Base-by-base conservation (phyloP, 140 eudicot species). In the Flaveria floridana region DNA sequence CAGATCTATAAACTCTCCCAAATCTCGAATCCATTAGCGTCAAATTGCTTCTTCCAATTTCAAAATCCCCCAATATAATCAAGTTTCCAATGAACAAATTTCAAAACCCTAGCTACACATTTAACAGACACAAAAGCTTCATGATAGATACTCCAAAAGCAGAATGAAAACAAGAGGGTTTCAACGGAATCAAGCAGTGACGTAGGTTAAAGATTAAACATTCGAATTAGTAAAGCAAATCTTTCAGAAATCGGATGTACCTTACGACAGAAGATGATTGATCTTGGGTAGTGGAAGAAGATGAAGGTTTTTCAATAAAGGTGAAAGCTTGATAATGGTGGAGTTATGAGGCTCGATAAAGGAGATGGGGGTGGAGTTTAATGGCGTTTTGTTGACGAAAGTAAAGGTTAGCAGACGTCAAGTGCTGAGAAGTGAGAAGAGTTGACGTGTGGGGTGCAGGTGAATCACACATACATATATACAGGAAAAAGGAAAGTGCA, bases 1-100 rank as follows among this genome's bases (percentile, higher is more conserved):
- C 39, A n/a, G 87, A 79, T 74, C 71, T 55, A 64, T 62, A 78
- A 59, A 68, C 41, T 56, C 84, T 82, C 28, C 72, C 73, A 72
- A 78, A 68, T 37, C 84, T 53, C 15, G 89, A 86, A 88, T 88
- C 95, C 97, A 91, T 91, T 48, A 20, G 20, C 26, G 13, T 1
- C 65, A 8, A 67, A 3, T 61, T 68, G 6, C 6, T 14, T 21
- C 58, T 15, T 61, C 30, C 62, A 74, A 34, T 7, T 18, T 47
- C 65, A n/a, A 20, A 1, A n/a, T 30, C 70, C n/a, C 44, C 4
- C 50, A 44, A 44, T 44, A 70, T 30, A 39, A 50, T 11, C 30
- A 26, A 13, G 30, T 14, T 57, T 70, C 71, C 13, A 47, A 47
- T 47, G 42, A 50, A 13, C 30, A 26, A 18, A 48, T 14, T 57